A percentile compares a stretch with the other conserved stretches of the same genome.
Conservation (phyloP, 1,284 basidiomycete genomes). For the Boletellus sp. region DNA sequence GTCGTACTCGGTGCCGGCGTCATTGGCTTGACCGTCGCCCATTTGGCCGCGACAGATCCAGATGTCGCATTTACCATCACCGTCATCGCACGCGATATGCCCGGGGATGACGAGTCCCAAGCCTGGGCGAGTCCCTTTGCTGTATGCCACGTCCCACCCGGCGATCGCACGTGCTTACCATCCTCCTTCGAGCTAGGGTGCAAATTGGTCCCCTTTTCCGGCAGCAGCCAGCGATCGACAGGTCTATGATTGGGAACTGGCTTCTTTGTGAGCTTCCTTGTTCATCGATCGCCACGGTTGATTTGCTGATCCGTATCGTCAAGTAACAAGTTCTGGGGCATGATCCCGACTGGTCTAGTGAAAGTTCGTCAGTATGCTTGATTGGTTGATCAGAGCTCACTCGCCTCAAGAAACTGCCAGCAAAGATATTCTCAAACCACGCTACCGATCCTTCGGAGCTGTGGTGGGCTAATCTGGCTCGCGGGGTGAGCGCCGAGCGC, state of each 20-base stretch:
- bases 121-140: slow-evolving; percentile 72
- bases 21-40: slow-evolving; percentile 44
- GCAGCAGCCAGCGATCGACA: slow-evolving; percentile 41
- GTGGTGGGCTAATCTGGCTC: slow-evolving; percentile 53
- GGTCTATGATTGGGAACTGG: slow-evolving; percentile 39
- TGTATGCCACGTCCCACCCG: slow-evolving; percentile 35
- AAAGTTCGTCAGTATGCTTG: slow-evolving; percentile 32
- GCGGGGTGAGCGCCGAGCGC: slow-evolving; percentile 38
- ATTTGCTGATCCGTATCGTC: slow-evolving; percentile 11
- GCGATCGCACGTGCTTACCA: background rate
- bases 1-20: slow-evolving; percentile 55
- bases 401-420: slow-evolving; percentile 41
- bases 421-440: slow-evolving; percentile 38
- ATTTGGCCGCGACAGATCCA: slow-evolving; percentile 34
- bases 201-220: slow-evolving; percentile 65
- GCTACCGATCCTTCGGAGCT: slow-evolving; percentile 32
- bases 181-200: slow-evolving; percentile 41
- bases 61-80: slow-evolving; percentile 42
- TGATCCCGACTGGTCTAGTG: slow-evolving; percentile 47
- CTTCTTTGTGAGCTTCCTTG: slow-evolving; percentile 41
- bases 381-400: slow-evolving; percentile 6
- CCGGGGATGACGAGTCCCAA: slow-evolving; percentile 55
- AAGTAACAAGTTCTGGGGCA: slow-evolving; percentile 47
- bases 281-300: background rate
- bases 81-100: slow-evolving; percentile 64